Evolutionary conservation across 106 monocot genomes (phyloP).

Genomic region (Dactylorhiza incarnata): DNA sequence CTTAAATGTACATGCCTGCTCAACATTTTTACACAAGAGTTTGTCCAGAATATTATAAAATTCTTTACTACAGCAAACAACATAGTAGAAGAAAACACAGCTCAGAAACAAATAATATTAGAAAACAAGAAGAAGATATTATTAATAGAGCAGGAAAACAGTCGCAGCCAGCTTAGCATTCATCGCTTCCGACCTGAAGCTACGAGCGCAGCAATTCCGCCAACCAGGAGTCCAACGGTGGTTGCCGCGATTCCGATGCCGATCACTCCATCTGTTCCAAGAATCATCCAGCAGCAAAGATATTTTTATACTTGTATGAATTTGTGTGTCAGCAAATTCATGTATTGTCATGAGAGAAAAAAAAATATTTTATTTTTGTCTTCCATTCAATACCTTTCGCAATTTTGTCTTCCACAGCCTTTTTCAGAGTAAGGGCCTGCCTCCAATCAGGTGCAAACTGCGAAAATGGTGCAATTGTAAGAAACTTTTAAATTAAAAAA

Average conservation of each 20-base stretch:
- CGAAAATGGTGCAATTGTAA: background rate
- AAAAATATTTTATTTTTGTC: background rate
- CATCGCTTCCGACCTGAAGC: conserved; percentile 37
- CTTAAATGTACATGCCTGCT: no score
- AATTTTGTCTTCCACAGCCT: conserved; percentile 59
- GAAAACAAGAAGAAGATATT: no score
- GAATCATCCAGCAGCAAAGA: background rate
- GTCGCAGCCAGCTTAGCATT: background rate
- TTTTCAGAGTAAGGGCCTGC: conserved; percentile 66
- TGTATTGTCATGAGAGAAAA: background rate
- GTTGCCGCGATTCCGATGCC: conserved; percentile 75
- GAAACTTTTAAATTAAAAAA: no score
- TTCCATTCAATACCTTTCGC: conserved; percentile 38
- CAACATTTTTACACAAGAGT: no score
- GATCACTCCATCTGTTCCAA: conserved; percentile 59
- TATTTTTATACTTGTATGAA: background rate
- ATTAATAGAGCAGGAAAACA: no score
- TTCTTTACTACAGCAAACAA: no score
- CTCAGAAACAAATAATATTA: no score
- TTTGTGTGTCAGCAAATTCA: background rate
- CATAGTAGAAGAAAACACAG: no score
- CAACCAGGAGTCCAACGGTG: conserved; percentile 55
- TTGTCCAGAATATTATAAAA: no score
- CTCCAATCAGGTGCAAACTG: conserved; percentile 84
- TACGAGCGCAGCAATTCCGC: conserved; percentile 58